Conservation (phyloP, 805 yeast species). For the Yarrowia divulgata region DNA sequence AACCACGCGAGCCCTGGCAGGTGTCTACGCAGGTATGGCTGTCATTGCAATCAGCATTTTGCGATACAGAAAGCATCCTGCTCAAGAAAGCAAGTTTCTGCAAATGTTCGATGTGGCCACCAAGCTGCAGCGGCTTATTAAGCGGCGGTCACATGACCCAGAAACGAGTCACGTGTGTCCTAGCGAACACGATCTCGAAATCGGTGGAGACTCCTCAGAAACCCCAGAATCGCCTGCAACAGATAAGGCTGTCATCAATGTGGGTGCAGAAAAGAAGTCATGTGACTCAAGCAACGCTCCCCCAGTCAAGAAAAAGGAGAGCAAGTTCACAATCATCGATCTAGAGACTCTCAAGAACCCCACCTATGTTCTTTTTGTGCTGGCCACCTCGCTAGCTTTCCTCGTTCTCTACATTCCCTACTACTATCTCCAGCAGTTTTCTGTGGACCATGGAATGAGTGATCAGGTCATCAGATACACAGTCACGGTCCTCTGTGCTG, state of each 20-base stretch:
- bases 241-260: conserved; percentile 7
- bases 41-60: conserved; percentile 37
- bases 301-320: not conserved
- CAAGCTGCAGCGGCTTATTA: conserved; percentile 16
- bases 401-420: conserved; percentile 38
- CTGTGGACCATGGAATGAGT: conserved; percentile 13
- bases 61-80: conserved; percentile 24
- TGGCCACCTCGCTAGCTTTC: conserved; percentile 45
- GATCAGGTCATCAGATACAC: conserved; percentile 42
- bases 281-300: conserved; percentile 1
- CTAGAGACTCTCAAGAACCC: conserved; percentile 32
- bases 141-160: not conserved
- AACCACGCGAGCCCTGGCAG: conserved; percentile 55
- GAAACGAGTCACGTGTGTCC: not conserved
- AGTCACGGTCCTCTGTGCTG: conserved; percentile 46
- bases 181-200: conserved; percentile 1
- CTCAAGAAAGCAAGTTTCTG: conserved; percentile 5
- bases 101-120: conserved; percentile 12
- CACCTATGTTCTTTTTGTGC: conserved; percentile 50
- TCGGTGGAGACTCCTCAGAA: not conserved
- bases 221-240: not conserved
- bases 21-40: conserved; percentile 44
- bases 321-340: conserved; percentile 34
- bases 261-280: conserved; percentile 14
- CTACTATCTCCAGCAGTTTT: conserved; percentile 39